phyloP scores from a whole-genome alignment of 768 basidiomycete genomes.

The Boletellus emodensis region DNA sequence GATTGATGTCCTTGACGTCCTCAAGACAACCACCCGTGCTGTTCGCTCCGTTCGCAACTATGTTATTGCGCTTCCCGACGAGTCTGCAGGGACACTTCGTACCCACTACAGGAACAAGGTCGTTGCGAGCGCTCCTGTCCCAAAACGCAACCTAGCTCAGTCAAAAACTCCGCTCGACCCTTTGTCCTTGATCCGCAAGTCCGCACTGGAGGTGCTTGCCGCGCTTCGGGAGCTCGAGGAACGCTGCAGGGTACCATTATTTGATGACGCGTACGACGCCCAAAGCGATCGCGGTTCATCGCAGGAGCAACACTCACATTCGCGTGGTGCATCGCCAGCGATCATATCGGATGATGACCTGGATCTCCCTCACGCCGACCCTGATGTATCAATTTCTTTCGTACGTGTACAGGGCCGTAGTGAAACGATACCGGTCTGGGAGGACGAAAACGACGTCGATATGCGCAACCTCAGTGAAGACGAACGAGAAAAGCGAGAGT shows the following conservation, averaged over 20 bases:
- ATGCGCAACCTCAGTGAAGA: constrained; percentile 45
- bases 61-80: constrained; percentile 75
- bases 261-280: constrained; percentile 79
- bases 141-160: constrained; percentile 34
- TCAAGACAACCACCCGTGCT: constrained; percentile 76
- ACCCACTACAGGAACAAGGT: constrained; percentile 55
- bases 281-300: constrained; percentile 63
- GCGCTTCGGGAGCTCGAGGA: constrained; percentile 81
- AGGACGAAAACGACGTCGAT: constrained; percentile 54
- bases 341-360: constrained; percentile 37
- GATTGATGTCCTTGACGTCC: constrained; percentile 59
- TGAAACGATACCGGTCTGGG: constrained; percentile 76
- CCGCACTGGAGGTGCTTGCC: constrained; percentile 81
- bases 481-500: constrained; percentile 55
- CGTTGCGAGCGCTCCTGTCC: constrained; percentile 31
- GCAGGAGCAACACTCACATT: constrained; percentile 33
- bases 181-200: constrained; percentile 63
- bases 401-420: constrained; percentile 64
- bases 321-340: constrained; percentile 44
- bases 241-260: constrained; percentile 64
- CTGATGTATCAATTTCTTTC: constrained; percentile 62
- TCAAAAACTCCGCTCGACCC: constrained; percentile 49
- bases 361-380: constrained; percentile 39
- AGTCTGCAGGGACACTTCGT: constrained; percentile 52
- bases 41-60: constrained; percentile 84